Evolutionary conservation across 1,284 basidiomycete genomes (phyloP), one percentile per base, ranked within the genome.

Genomic region (Vanrija sp.): DNA sequence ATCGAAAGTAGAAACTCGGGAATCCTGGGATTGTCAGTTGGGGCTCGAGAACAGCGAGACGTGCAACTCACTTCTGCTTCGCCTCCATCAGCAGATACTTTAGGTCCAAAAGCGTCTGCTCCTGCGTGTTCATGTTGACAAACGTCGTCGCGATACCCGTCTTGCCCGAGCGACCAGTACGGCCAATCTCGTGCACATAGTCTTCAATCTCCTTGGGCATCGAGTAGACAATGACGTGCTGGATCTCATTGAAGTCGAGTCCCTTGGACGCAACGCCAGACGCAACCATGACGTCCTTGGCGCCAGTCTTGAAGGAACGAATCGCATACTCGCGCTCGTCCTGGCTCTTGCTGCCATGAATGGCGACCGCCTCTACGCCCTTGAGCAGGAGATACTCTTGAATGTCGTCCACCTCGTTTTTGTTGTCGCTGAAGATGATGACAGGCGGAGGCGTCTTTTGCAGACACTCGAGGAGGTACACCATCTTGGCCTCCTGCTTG

Each of bases 91-190:
- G 78, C 47, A 99, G 78, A 70, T 98, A 98, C 77, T 98, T 99
- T 60, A 98, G 79, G 80, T 99, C 96, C 57, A 98, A 77, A 45
- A 98, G 77, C 0, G 95, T 98, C 78, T 97, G 94, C 71, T 98
- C 94, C 0, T 87, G 82, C 3, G 94, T 96, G 67, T 89, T 90
- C 86, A 94, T 93, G 72, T 98, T 98, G 53, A 98, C 91, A 74
- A 99, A 98, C n/a, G 96, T 96, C 20, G 96, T 98, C n/a, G 96
- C 96, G 51, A 98, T 93, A 59, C 96, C 96, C 1, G 95, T 98
- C 73, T 97, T 98, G 22, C 96, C 96, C 59, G 89, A 92, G 61
- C 96, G 86, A 51, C 96, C 96, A 2, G 96, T 99, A 63, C 96
- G 88, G 22, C 96, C 96, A 64, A 98, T 98, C 76, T 98, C 94